These are phyloP conservation scores for Mycosarcoma mackinlayi DNA, from an alignment of 1,284 basidiomycete genomes.

Conservation along the genomic window DNA sequence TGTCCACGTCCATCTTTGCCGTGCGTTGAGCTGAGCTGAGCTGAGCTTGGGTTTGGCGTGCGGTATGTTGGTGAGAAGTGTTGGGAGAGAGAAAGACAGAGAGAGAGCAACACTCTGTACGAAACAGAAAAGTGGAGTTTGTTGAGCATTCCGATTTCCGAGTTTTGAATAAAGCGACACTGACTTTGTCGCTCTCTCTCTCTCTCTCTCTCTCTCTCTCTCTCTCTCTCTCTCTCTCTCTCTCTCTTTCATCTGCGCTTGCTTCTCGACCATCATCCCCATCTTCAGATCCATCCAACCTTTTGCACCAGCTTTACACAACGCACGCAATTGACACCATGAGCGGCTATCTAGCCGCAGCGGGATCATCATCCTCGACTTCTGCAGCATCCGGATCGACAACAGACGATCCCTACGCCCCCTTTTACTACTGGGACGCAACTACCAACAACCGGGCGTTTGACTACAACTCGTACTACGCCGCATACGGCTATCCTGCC, in stretches of 20 bases:
- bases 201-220: too few relatives aligned
- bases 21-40: background rate
- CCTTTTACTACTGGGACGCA: constrained; percentile 67
- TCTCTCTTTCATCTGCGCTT: background rate
- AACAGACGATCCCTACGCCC: constrained; percentile 61
- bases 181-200: background rate
- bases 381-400: constrained; percentile 12
- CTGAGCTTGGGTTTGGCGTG: too few relatives aligned
- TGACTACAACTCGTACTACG: constrained; percentile 65
- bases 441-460: constrained; percentile 63
- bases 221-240: too few relatives aligned
- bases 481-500: constrained; percentile 55
- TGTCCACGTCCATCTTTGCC: constrained; percentile 62
- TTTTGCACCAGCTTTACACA: background rate
- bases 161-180: too few relatives aligned
- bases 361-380: constrained; percentile 11
- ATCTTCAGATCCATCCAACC: too few relatives aligned
- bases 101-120: too few relatives aligned
- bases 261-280: constrained; percentile 7
- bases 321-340: background rate
- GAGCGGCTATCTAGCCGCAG: constrained; percentile 2
- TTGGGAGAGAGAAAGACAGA: background rate
- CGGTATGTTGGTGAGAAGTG: background rate
- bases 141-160: constrained; percentile 4
- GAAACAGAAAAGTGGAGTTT: constrained; percentile 9